Evolutionary conservation across 2,329 filamentous ascomycete species (phyloP), one percentile per base, ranked within the genome.

Genomic region (Neonectria neomacrospora): DNA sequence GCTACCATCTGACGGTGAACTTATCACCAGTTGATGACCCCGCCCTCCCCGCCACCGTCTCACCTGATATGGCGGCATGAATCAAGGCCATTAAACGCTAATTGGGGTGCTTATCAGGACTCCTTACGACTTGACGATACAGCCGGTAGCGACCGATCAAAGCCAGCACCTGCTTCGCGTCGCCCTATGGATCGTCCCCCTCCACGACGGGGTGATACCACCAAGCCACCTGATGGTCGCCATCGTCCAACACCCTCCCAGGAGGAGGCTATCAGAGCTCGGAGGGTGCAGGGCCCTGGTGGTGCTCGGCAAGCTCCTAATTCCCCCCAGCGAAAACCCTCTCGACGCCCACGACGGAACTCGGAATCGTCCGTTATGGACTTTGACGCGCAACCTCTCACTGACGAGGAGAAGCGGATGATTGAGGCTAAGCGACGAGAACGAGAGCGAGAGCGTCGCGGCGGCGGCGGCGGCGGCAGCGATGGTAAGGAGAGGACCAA

Each of bases 311-410:
- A 74, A 7, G 69, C 69, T 66, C 70, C 78, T 65, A 69, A 68
- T 66, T 83, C 80, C 57, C 78, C 80, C n/a, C 76, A 79, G 45
- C 79, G 78, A 59, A 76, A 75, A 51, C 67, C 76, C 8, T 80
- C 82, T 48, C 80, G 84, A 60, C 86, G 89, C 20, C 84, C 86
- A 18, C 87, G 91, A 70, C 88, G 92, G 70, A 94, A 94, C 76
- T 95, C 92, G 3, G 92, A 95, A 61, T 93, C 91, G 0, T 95
- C 92, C 1, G 81, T 92, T 48, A 80, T 90, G 72, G 89, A 88
- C 28, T 74, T 80, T 51, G 79, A 82, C 55, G 79, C 88, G 71
- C 88, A 85, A 74, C 83, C 85, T 5, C 79, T 89, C 60, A 86
- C 86, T 45, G 85, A 90, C 23, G 86, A 88, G 71, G 78, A 80